Percentiles rank a stretch among this genome's conserved stretches.
These are phyloP conservation scores for Botrytis byssoidea DNA, from an alignment of 2,329 filamentous ascomycete genomes.

Conservation along the genomic window DNA sequence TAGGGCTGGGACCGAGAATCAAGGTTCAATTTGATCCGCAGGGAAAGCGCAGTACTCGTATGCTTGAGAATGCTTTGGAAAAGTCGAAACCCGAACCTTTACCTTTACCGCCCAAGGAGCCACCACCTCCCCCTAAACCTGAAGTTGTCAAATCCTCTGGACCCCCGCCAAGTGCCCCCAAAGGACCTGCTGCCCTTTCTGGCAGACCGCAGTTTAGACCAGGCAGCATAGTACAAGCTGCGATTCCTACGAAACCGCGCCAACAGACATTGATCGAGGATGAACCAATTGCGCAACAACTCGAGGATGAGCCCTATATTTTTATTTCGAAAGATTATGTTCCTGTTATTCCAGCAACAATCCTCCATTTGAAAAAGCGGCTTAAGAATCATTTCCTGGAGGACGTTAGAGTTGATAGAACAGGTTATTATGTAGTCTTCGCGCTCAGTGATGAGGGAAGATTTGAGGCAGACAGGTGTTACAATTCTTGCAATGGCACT, in stretches of 20 bases:
- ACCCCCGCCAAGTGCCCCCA: conserved; percentile 81
- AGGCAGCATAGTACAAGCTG: conserved; percentile 23
- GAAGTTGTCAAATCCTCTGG: conserved; percentile 52
- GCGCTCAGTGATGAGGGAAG: conserved; percentile 73
- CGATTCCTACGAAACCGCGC: conserved; percentile 47
- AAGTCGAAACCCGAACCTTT: conserved; percentile 50
- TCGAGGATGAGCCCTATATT: conserved; percentile 81
- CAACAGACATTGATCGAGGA: conserved; percentile 57
- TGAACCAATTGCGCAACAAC: conserved; percentile 61
- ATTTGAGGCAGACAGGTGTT: conserved; percentile 78
- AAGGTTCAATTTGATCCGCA: conserved; percentile 88
- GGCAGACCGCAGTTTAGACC: conserved; percentile 35
- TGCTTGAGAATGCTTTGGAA: conserved; percentile 73
- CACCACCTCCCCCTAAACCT: conserved; percentile 38
- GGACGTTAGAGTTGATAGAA: conserved; percentile 77
- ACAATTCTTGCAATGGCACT: conserved; percentile 72
- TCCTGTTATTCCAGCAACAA: conserved; percentile 79
- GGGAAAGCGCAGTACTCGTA: conserved; percentile 74
- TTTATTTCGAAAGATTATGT: conserved; percentile 87
- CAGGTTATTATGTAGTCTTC: conserved; percentile 92
- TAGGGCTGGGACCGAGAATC: conserved; percentile 70
- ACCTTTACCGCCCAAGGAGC: conserved; percentile 39
- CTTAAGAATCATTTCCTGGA: conserved; percentile 80
- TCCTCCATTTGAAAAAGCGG: conserved; percentile 86
- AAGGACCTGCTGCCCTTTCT: conserved; percentile 57